These are phyloP conservation scores for Breynia disticha DNA, from an alignment of 441 rosid species.

Conservation along the genomic window DNA sequence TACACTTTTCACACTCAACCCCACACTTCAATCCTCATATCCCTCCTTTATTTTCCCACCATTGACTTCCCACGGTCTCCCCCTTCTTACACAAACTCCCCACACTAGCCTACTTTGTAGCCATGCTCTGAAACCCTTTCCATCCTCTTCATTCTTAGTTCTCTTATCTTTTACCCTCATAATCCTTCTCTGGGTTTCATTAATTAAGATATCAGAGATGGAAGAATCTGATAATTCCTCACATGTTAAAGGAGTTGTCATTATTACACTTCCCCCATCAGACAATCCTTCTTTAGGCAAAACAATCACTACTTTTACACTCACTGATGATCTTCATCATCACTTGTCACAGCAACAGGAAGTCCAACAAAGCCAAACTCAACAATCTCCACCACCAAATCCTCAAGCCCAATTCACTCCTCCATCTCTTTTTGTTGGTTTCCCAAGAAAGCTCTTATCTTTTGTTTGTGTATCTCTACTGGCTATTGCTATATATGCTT, in stretches of 20 bases:
- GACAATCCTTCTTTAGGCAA: slow-evolving; percentile 73
- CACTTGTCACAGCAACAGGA: slow-evolving; percentile 17
- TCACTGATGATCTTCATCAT: slow-evolving; percentile 30
- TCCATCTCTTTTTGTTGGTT: slow-evolving; percentile 20
- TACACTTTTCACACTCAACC: no score
- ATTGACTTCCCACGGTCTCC: no score
- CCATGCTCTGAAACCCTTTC: no score
- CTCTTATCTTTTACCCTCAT: no score
- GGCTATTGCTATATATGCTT: slow-evolving; percentile 38
- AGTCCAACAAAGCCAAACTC: slow-evolving; percentile 3
- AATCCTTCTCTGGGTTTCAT: background rate
- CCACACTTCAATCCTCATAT: no score
- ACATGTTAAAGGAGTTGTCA: slow-evolving; percentile 46
- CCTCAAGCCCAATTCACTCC: slow-evolving; percentile 26
- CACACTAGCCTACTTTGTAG: no score
- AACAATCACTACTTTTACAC: slow-evolving; percentile 75
- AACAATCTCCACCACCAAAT: slow-evolving; percentile 24
- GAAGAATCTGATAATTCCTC: slow-evolving; percentile 35
- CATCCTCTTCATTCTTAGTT: no score
- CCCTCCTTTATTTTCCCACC: no score
- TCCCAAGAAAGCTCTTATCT: slow-evolving; percentile 31
- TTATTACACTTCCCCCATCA: slow-evolving; percentile 81
- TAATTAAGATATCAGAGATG: slow-evolving; percentile 24
- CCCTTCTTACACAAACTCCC: no score
- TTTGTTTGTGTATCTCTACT: slow-evolving; percentile 48